phyloP scores from a whole-genome alignment of 1,284 basidiomycete species.

The Hemileia vastatrix region DNA sequence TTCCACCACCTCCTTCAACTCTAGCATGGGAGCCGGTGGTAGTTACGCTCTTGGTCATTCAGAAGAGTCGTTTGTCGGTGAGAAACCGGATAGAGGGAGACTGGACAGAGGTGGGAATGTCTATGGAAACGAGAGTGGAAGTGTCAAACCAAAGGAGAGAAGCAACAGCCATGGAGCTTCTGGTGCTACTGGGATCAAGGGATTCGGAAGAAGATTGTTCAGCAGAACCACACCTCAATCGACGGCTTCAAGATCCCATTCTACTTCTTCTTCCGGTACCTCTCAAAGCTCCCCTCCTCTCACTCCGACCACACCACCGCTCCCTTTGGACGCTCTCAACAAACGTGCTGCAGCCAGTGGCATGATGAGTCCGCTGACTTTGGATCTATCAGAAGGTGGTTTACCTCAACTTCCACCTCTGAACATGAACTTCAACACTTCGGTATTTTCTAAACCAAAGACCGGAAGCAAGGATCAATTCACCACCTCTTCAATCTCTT shows the following conservation, averaged over 20 bases:
- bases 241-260: conserved; percentile 26
- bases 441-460: not conserved
- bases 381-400: conserved; percentile 29
- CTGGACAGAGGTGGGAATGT: not conserved
- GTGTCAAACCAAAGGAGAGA: not conserved
- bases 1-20: conserved; percentile 26
- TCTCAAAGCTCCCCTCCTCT: conserved; percentile 26
- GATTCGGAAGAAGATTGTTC: conserved; percentile 26
- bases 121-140: not conserved
- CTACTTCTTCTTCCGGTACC: conserved; percentile 25
- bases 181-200: conserved; percentile 8
- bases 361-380: not conserved
- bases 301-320: conserved; percentile 27
- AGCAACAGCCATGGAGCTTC: not conserved
- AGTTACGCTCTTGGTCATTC: not conserved
- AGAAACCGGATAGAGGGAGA: not conserved
- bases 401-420: conserved; percentile 20
- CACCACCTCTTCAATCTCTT: too few relatives aligned
- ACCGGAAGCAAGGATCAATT: too few relatives aligned
- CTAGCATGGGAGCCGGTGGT: conserved; percentile 23
- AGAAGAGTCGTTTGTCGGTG: not conserved
- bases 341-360: not conserved
- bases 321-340: conserved; percentile 18
- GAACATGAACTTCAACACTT: not conserved
- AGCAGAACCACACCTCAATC: conserved; percentile 25